phyloP scores from a whole-genome alignment of 2,329 filamentous ascomycete species.

The Colletotrichum sp. region DNA sequence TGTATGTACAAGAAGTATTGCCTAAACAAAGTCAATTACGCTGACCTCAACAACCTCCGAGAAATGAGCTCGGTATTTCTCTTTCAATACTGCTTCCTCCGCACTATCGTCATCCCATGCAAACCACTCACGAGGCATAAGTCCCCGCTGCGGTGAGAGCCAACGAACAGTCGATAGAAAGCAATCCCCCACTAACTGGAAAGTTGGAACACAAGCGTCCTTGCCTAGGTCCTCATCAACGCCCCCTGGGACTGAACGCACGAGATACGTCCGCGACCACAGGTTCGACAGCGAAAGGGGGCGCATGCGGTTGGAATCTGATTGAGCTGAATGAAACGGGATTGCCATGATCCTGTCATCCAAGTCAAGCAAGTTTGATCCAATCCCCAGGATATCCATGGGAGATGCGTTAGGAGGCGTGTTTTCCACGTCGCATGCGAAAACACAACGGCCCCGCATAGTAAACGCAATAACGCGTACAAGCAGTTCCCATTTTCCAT shows the following conservation, averaged over 20 bases:
- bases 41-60: not conserved
- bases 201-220: not conserved
- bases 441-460: not conserved
- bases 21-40: not conserved
- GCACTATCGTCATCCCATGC: not conserved
- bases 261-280: not conserved
- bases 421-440: not conserved
- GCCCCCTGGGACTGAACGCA: not conserved
- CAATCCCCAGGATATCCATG: not conserved
- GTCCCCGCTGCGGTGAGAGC: not conserved
- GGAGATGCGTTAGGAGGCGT: not conserved
- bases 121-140: not conserved
- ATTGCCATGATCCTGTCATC: not conserved
- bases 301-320: not conserved
- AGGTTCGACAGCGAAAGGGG: not conserved
- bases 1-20: not conserved
- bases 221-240: not conserved
- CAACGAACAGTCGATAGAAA: not conserved
- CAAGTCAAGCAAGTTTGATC: not conserved
- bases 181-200: not conserved
- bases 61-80: not conserved
- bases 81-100: not conserved
- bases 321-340: not conserved
- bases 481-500: not conserved
- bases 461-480: not conserved